Conservation (phyloP, 129 eudicot species). For the Silybum marianum region DNA sequence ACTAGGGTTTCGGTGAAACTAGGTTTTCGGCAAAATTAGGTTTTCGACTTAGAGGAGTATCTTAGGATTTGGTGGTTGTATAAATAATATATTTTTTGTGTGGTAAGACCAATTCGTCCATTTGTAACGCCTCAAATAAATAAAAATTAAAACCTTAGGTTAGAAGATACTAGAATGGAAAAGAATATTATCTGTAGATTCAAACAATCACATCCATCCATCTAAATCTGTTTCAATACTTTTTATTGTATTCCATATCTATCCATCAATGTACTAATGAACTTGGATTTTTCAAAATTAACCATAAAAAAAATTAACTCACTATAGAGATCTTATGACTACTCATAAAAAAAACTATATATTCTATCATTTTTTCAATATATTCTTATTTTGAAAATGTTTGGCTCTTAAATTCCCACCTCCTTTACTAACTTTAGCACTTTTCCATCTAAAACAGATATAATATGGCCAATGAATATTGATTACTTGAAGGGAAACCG, state of each 20-base stretch:
- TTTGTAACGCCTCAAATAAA: neutral
- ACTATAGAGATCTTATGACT: neutral
- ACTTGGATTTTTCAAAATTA: neutral
- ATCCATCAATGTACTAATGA: neutral
- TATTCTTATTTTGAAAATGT: too few relatives aligned
- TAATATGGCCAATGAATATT: too few relatives aligned
- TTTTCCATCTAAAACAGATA: too few relatives aligned
- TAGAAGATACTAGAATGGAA: neutral
- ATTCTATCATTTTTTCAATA: neutral
- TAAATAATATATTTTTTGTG: neutral
- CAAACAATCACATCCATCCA: neutral
- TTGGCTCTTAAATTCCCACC: too few relatives aligned
- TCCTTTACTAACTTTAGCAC: too few relatives aligned
- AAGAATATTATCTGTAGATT: neutral
- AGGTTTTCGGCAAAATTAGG: neutral
- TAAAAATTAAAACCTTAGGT: neutral
- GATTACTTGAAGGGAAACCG: too few relatives aligned
- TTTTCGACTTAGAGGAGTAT: neutral
- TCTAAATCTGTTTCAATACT: neutral
- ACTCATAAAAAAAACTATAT: neutral
- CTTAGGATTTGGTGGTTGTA: neutral
- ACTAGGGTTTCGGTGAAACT: neutral
- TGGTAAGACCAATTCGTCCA: neutral
- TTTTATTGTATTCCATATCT: neutral
- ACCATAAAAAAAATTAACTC: neutral